phyloP scores from a whole-genome alignment of 306 rosid genomes.

The Corylus americana region DNA sequence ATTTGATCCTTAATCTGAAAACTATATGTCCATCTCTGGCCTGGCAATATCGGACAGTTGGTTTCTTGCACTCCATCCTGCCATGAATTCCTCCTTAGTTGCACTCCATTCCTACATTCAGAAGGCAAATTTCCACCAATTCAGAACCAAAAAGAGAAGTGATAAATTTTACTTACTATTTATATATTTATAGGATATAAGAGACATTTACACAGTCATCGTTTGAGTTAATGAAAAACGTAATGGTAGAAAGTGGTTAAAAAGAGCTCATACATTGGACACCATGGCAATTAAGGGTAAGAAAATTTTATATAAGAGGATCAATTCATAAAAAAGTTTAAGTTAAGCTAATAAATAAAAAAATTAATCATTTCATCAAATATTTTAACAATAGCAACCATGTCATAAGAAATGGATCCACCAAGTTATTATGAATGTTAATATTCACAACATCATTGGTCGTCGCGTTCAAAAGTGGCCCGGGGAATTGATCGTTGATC shows the following conservation, averaged over 20 bases:
- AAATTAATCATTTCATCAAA: no score
- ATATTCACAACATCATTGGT: background rate
- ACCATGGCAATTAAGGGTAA: no score
- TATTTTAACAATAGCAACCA: background rate
- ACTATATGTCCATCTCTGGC: slow-evolving; percentile 3
- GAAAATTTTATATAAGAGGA: no score
- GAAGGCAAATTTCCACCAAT: background rate
- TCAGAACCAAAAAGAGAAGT: no score
- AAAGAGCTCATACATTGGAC: no score
- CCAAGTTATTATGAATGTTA: slow-evolving; percentile 10
- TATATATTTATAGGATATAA: no score
- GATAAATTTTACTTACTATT: no score
- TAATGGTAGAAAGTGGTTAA: no score
- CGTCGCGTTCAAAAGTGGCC: slow-evolving; percentile 7
- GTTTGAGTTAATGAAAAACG: no score
- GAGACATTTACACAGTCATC: no score
- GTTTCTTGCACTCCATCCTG: slow-evolving; percentile 21
- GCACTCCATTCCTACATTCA: slow-evolving; percentile 15
- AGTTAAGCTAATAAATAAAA: no score
- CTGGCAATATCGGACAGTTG: slow-evolving; percentile 18
- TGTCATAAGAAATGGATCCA: slow-evolving; percentile 13
- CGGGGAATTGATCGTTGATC: slow-evolving; percentile 7
- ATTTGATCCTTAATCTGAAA: slow-evolving; percentile 12
- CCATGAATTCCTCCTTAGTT: slow-evolving; percentile 18
- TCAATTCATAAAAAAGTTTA: no score